A percentile compares a stretch with the other conserved stretches of the same genome.
These are phyloP conservation scores for Boletus tylopilopsis DNA, from an alignment of 768 basidiomycete species.

Conservation along the genomic window DNA sequence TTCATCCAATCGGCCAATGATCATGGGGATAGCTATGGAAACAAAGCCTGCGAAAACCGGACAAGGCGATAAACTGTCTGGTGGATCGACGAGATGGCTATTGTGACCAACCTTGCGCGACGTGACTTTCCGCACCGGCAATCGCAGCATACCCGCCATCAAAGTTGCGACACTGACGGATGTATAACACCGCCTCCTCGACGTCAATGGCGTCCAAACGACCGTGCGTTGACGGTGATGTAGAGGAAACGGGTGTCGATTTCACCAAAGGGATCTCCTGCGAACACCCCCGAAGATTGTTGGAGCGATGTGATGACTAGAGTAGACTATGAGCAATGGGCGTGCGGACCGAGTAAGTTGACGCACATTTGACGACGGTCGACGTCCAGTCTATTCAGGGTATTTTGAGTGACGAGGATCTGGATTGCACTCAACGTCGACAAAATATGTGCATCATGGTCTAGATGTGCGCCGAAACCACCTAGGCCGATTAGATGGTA, in stretches of 20 bases:
- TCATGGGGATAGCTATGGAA: too few relatives aligned
- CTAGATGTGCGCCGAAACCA: slow-evolving; percentile 87
- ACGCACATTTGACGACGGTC: slow-evolving; percentile 72
- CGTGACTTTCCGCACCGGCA: slow-evolving; percentile 89
- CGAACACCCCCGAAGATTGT: slow-evolving; percentile 81
- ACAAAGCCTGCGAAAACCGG: too few relatives aligned
- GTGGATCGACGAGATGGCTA: too few relatives aligned
- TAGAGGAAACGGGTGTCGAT: slow-evolving; percentile 88
- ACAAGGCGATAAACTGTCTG: too few relatives aligned
- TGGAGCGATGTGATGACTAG: slow-evolving; percentile 83
- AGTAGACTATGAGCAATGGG: background rate
- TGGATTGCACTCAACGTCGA: slow-evolving; percentile 93
- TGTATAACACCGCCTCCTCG: slow-evolving; percentile 66
- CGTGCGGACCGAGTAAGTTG: background rate
- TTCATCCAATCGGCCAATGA: too few relatives aligned
- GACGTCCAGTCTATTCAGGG: slow-evolving; percentile 65
- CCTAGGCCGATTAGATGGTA: slow-evolving; percentile 42
- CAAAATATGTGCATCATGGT: slow-evolving; percentile 87
- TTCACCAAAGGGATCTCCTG: slow-evolving; percentile 91
- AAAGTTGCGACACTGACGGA: slow-evolving; percentile 81
- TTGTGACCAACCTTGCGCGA: slow-evolving; percentile 66
- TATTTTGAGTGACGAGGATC: slow-evolving; percentile 82
- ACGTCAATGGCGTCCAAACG: slow-evolving; percentile 64
- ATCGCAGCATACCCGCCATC: slow-evolving; percentile 90
- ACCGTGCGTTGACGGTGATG: slow-evolving; percentile 75